These are phyloP conservation scores for Knufia fluminis DNA, from an alignment of 2,329 filamentous ascomycete species.

Conservation along the genomic window DNA sequence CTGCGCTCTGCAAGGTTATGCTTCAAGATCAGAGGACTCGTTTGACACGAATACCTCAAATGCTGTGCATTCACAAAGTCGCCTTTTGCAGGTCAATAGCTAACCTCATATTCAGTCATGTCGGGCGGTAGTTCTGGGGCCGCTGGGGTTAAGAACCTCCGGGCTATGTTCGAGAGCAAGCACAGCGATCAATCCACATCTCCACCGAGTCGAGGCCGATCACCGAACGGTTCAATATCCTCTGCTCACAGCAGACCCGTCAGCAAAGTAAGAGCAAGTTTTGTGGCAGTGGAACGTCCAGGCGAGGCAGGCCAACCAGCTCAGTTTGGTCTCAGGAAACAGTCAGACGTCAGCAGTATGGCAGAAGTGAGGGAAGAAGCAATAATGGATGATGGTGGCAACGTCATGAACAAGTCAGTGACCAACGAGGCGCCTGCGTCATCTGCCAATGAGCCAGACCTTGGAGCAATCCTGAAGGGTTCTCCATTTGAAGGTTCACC, in stretches of 20 bases:
- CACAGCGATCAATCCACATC: constrained; percentile 45
- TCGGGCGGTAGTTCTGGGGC: constrained; percentile 29
- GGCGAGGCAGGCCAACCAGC: constrained; percentile 29
- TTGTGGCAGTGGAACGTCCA: constrained; percentile 58
- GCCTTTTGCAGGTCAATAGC: neutral
- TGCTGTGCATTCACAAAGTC: neutral
- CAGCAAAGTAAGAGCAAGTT: constrained; percentile 66
- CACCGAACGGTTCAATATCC: constrained; percentile 42
- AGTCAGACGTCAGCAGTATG: constrained; percentile 27
- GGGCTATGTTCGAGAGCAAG: constrained; percentile 72
- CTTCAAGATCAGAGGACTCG: neutral
- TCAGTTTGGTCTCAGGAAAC: constrained; percentile 35
- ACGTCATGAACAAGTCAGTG: too few species aligned
- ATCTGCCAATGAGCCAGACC: constrained; percentile 11
- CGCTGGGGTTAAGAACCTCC: constrained; percentile 63
- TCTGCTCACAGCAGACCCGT: constrained; percentile 49
- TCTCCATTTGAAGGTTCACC: constrained; percentile 24
- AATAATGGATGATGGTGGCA: neutral
- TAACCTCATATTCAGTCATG: constrained; percentile 20
- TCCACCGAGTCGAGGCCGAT: constrained; percentile 58
- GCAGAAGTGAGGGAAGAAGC: constrained; percentile 22
- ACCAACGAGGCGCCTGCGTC: neutral
- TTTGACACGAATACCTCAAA: neutral
- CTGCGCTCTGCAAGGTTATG: neutral
- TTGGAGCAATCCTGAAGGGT: constrained; percentile 26